Evolutionary conservation across 148 eudicot species (phyloP), one percentile per base, ranked within the genome.

Genomic region (Talinum fruticosum): DNA sequence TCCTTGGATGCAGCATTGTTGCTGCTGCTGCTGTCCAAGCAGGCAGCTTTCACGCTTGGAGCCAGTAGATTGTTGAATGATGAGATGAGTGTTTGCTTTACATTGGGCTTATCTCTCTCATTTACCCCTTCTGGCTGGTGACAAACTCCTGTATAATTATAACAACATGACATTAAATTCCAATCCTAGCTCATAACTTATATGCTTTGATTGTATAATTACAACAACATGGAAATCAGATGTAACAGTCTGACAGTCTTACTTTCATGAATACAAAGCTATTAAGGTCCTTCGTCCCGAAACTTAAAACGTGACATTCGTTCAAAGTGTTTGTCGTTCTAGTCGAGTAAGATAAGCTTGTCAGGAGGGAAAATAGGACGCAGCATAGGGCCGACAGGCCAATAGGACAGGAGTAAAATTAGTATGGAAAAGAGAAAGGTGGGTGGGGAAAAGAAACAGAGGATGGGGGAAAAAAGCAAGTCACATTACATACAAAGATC

Each of bases 41-140:
- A 95, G 1, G 87, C 82, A 8, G 90, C 79, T 83, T 82, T 93
- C 13, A 93, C 90, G 57, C 71, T 81, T 2, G 99, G 90, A 18
- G 85, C 90, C 24, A 95, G 79, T 6, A 87, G 64, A 37, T 44
- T 85, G 83, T 85, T 91, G 89, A 87, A 95, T 34, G 94, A 84
- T 66, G 97, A 84, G 51, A 88, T 84, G 1, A 95, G 92, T 3
- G 88, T 45, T 78, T 95, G 94, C 76, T 89, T 89, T 32, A 91
- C 76, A 71, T 86, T 91, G 2, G 89, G 88, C 71, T 79, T 89
- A 38, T 95, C 94, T 76, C 80, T 85, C 24, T 95, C 97, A 34
- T 51, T 91, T 65, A 75, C 53, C 28, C 83, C 88, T 8, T 88
- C 94, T 5, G 81, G 45, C 2, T 88, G 97, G 53, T 82, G 79